phyloP scores from a whole-genome alignment of 2,329 filamentous ascomycete species.

The Diaporthe citriasiana region DNA sequence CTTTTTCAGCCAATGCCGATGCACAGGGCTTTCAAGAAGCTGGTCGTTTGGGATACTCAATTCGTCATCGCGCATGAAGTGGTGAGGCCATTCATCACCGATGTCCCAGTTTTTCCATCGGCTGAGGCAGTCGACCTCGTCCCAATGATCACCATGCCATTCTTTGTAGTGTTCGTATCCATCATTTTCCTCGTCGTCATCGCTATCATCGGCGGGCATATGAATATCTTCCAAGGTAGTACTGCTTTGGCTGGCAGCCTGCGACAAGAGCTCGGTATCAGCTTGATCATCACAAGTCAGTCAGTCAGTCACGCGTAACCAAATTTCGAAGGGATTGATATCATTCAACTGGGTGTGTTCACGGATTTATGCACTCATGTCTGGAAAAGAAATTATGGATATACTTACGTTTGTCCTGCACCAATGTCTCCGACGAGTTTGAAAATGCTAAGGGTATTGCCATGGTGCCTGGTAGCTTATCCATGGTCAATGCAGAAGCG shows the following conservation, averaged over 20 bases:
- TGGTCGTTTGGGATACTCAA: too few species aligned
- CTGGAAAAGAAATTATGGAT: neutral
- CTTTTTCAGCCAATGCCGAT: neutral
- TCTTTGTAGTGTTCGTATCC: neutral
- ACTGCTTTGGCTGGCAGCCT: neutral
- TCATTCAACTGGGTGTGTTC: too few species aligned
- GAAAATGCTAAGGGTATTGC: neutral
- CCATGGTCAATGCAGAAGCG: too few species aligned
- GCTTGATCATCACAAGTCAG: too few species aligned
- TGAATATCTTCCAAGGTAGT: neutral
- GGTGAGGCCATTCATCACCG: neutral
- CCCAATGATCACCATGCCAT: neutral
- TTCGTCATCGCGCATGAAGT: neutral
- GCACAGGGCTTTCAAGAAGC: too few species aligned
- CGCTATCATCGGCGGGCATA: neutral
- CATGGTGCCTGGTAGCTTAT: too few species aligned
- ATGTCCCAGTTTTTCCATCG: neutral
- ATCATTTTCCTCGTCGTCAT: neutral
- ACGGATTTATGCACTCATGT: too few species aligned
- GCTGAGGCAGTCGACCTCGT: neutral
- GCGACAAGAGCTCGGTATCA: too few species aligned
- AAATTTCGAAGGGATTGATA: too few species aligned
- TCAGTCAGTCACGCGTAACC: too few species aligned
- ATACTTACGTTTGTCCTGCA: neutral
- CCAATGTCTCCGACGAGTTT: neutral